Evolutionary conservation across 352 stramenopile species (phyloP), one percentile per base, ranked within the genome.

Genomic region (Sclerospora graminicola): DNA sequence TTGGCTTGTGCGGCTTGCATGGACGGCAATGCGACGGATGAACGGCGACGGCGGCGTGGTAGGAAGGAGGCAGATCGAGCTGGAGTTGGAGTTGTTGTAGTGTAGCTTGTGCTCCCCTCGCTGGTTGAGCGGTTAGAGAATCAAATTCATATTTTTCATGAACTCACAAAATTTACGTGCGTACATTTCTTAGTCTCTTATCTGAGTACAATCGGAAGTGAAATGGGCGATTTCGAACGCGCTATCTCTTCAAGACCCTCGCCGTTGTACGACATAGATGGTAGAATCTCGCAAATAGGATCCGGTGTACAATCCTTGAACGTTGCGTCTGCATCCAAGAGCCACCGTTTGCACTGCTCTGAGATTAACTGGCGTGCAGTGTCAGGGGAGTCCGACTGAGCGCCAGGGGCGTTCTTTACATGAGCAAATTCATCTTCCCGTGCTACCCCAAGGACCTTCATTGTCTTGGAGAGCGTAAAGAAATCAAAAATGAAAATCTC

Each of bases 401-500:
- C 51, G 7, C 78, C 84, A 29, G 81, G 71, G 1, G 80, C 76
- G 60, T 96, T 96, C 59, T 96, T 96, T 0, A 96, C 82, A 13
- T 84, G 77, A 31, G 77, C 64, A 55, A 96, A 96, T 51, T 98
- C 91, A 23, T 96, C 76, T 84, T 87, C 77, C 13, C 95, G 81
- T 8, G 70, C 48, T 1, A 97, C 91, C 31, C 97, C 92, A 10
- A 98, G 76, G 16, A 98, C 77, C 0, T 83, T 90, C 86, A 98
- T 97, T 5, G 57, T 69, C 29, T 78, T 63, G 8, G 91, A 95
- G 0, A 97, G 66, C 18, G 89, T 85, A 52, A 99, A 99, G 4
- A 98, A 90, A 62, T 99, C 96, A 62, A 99, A 99, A 48, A 99
- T 98, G 63, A 99, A 99, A 3, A 82, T 81, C 58, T 99, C 96